phyloP scores from a whole-genome alignment of 2,329 filamentous ascomycete genomes.

The Pestalotiopsis fici region DNA sequence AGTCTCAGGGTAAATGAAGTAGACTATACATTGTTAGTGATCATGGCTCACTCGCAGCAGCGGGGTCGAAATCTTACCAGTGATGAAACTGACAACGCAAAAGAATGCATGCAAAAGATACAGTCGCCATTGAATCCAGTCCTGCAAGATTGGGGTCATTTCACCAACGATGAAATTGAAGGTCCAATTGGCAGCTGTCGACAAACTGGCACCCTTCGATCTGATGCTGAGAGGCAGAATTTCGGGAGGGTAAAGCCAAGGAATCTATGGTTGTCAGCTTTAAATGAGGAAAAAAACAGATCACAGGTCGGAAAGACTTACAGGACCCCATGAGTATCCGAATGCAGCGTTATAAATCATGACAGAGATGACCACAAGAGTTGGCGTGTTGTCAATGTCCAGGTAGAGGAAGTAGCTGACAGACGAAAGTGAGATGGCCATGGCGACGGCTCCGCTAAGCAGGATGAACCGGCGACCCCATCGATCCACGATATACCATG shows the following conservation, averaged over 20 bases:
- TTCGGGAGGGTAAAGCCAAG: conserved; percentile 98
- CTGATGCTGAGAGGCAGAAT: conserved; percentile 95
- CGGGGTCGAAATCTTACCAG: conserved; percentile 67
- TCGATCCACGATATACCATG: conserved; percentile 94
- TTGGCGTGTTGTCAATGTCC: conserved; percentile 76
- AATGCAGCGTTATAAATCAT: conserved; percentile 99
- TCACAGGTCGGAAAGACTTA: neutral
- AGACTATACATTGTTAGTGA: conserved; percentile 60
- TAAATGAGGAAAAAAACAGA: neutral
- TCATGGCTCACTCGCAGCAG: neutral
- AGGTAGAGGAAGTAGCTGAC: conserved; percentile 97
- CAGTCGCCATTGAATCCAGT: conserved; percentile 88
- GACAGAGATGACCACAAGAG: conserved; percentile 87
- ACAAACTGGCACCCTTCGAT: conserved; percentile 94
- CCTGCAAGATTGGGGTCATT: conserved; percentile 90
- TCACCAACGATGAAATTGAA: conserved; percentile 98
- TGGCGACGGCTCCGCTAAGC: conserved; percentile 83
- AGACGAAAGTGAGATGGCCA: conserved; percentile 82
- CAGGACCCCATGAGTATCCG: conserved; percentile 88
- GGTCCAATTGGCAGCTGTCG: conserved; percentile 96
- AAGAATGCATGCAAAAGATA: conserved; percentile 97
- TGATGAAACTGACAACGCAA: conserved; percentile 90
- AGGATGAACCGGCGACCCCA: conserved; percentile 90
- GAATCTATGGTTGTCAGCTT: conserved; percentile 54
- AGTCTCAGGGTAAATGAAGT: conserved; percentile 96